These are phyloP conservation scores for Penicillium coprophilum DNA, from an alignment of 495 filamentous ascomycete species.

Conservation along the genomic window DNA sequence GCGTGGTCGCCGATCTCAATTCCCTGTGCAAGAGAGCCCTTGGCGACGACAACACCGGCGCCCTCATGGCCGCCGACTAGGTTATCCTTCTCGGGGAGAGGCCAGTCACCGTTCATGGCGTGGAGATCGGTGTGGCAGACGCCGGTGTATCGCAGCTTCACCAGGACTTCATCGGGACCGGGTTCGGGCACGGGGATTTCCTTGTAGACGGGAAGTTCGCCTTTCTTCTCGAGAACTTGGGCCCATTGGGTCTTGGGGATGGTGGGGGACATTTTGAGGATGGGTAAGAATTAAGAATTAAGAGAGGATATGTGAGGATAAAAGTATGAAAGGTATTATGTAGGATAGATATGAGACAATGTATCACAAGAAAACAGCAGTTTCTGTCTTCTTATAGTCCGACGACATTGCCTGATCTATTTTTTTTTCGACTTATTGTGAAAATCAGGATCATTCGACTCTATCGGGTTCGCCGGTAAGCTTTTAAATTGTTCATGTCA, in stretches of 20 bases:
- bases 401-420: conserved; percentile 5
- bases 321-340: neutral
- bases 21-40: conserved; percentile 68
- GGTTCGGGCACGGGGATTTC: conserved; percentile 77
- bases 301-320: neutral
- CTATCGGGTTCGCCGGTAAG: neutral
- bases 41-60: conserved; percentile 80
- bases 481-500: too few relatives aligned
- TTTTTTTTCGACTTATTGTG: neutral
- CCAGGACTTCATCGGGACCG: conserved; percentile 80
- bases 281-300: neutral
- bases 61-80: conserved; percentile 96
- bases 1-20: conserved; percentile 77
- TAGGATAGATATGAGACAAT: neutral
- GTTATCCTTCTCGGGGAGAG: conserved; percentile 71
- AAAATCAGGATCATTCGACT: too few relatives aligned
- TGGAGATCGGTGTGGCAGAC: conserved; percentile 91
- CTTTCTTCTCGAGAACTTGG: conserved; percentile 76
- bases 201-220: conserved; percentile 75
- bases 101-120: conserved; percentile 88
- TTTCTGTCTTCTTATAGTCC: conserved; percentile 8
- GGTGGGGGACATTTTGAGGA: conserved; percentile 23
- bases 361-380: neutral
- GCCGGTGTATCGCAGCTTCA: conserved; percentile 90
- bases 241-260: conserved; percentile 82